Conservation (phyloP, 352 stramenopile genomes). For the Hyaloperonospora brassicae region DNA sequence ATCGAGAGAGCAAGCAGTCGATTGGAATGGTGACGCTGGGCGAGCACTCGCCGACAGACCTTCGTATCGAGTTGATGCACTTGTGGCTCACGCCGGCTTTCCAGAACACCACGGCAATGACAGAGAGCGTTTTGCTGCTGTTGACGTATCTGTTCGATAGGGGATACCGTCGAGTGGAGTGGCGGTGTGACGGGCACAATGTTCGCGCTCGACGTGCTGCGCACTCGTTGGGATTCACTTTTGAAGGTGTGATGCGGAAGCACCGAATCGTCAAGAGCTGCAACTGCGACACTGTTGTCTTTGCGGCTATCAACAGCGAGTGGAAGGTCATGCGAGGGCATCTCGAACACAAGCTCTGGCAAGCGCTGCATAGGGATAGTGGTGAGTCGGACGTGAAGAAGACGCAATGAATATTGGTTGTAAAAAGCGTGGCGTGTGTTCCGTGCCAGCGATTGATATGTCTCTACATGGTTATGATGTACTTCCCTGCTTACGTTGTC, state of each 20-base stretch:
- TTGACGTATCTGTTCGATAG: constrained; percentile 63
- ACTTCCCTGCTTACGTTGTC: no score
- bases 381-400: no score
- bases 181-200: constrained; percentile 82
- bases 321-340: constrained; percentile 67
- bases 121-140: constrained; percentile 63
- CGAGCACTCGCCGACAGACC: constrained; percentile 62
- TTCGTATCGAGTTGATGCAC: constrained; percentile 70
- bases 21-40: constrained; percentile 79
- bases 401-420: no score
- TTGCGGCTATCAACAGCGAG: constrained; percentile 83
- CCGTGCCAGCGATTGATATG: no score
- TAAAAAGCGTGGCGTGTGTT: no score
- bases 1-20: constrained; percentile 33
- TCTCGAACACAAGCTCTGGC: constrained; percentile 35
- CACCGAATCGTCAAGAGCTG: constrained; percentile 78
- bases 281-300: constrained; percentile 82
- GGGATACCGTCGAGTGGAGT: constrained; percentile 83
- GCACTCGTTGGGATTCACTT: constrained; percentile 76
- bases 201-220: constrained; percentile 67
- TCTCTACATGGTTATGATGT: no score
- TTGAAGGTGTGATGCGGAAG: constrained; percentile 86
- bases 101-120: constrained; percentile 40
- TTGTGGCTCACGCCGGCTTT: constrained; percentile 79
- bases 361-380: constrained; percentile 4